phyloP scores from a whole-genome alignment of 2,329 filamentous ascomycete species.

The Aspergillus spinulosporus region DNA sequence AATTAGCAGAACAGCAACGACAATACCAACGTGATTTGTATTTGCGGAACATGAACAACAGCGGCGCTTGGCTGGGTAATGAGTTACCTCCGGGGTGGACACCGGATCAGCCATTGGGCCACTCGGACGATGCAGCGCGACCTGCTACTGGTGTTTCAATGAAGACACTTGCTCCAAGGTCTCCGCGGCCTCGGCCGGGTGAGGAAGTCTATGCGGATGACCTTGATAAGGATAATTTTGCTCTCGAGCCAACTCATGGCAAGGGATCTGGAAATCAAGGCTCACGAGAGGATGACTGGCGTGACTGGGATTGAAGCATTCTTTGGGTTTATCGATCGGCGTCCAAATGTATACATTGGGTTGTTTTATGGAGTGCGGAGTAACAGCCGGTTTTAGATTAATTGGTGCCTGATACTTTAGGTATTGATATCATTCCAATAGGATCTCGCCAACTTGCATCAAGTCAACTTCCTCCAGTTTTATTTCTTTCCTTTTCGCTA shows the following conservation, averaged over 20 bases:
- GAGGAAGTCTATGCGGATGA: conserved; percentile 39
- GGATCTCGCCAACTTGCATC: conserved; percentile 4
- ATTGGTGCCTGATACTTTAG: background rate
- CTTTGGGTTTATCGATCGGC: background rate
- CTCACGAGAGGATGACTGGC: conserved; percentile 39
- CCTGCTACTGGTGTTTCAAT: conserved; percentile 45
- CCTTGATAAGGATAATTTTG: conserved; percentile 21
- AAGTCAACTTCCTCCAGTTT: background rate
- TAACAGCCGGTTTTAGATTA: background rate
- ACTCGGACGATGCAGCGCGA: conserved; percentile 29
- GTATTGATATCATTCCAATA: background rate
- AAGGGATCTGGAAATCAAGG: conserved; percentile 10
- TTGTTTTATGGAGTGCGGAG: background rate
- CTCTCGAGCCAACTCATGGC: conserved; percentile 14
- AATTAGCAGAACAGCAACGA: conserved; percentile 31
- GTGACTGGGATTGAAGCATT: conserved; percentile 39
- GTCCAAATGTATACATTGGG: conserved; percentile 3
- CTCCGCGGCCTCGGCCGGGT: conserved; percentile 37
- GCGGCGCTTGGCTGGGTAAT: conserved; percentile 28
- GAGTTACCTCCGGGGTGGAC: conserved; percentile 24
- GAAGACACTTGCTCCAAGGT: conserved; percentile 44
- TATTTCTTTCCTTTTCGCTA: background rate
- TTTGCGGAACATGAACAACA: conserved; percentile 36
- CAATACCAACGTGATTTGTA: conserved; percentile 39
- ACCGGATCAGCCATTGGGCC: conserved; percentile 22